Percentiles rank a stretch among this genome's conserved stretches.
Evolutionary conservation across 2,329 filamentous ascomycete genomes (phyloP).

Genomic region (Venturia oleaginea): DNA sequence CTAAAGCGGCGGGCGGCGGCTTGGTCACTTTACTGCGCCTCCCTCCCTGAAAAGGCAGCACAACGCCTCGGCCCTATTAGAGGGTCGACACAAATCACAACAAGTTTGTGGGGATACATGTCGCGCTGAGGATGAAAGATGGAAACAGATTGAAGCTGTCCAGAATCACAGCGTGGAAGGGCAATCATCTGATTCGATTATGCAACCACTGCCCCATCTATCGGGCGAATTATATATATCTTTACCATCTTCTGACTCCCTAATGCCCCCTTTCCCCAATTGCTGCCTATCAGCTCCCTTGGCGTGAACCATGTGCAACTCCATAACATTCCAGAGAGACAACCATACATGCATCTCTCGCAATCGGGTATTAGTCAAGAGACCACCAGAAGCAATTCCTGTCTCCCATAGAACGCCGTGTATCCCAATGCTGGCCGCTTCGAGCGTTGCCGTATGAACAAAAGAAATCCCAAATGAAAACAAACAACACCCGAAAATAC

Average conservation of each 20-base stretch:
- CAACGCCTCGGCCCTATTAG: too few relatives aligned
- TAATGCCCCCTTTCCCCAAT: not conserved
- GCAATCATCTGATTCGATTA: not conserved
- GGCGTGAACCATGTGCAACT: not conserved
- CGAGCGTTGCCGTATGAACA: not conserved
- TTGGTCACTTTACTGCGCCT: too few relatives aligned
- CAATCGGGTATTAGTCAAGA: constrained; percentile 1
- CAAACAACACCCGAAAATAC: not conserved
- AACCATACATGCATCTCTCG: not conserved
- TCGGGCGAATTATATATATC: not conserved
- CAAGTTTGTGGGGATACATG: too few relatives aligned
- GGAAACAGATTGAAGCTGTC: too few relatives aligned
- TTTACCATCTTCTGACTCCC: not conserved
- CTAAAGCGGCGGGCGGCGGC: not conserved
- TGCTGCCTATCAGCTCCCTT: not conserved
- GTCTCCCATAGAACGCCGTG: not conserved
- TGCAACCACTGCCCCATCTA: not conserved
- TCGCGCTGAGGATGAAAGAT: too few relatives aligned
- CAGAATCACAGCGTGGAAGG: too few relatives aligned
- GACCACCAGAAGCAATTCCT: not conserved
- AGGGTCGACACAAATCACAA: too few relatives aligned
- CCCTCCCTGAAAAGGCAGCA: too few relatives aligned
- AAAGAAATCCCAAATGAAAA: not conserved
- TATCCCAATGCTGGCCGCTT: constrained; percentile 1
- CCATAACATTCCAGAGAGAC: not conserved